These are phyloP conservation scores for Metschnikowia lunata DNA, from an alignment of 805 yeast species.

Conservation along the genomic window DNA sequence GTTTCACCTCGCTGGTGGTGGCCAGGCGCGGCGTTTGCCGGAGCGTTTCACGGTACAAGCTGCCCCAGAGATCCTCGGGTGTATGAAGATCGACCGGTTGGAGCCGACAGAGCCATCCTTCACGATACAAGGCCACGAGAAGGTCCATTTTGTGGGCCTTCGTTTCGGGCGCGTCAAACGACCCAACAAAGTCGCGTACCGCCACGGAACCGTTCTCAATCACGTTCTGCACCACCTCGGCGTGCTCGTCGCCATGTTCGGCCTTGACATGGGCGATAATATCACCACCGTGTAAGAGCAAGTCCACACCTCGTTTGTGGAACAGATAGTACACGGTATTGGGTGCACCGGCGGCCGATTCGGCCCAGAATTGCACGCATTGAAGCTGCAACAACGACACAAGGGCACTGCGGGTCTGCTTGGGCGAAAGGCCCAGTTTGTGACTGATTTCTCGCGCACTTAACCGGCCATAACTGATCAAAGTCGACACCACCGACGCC, in stretches of 20 bases:
- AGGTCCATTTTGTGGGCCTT: slow-evolving; percentile 22
- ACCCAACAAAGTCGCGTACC: slow-evolving; percentile 41
- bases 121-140: slow-evolving; percentile 26
- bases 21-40: slow-evolving; percentile 33
- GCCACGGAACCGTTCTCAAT: slow-evolving; percentile 66
- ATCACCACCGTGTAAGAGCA: slow-evolving; percentile 73
- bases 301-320: slow-evolving; percentile 59
- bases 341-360: slow-evolving; percentile 20
- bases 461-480: slow-evolving; percentile 66
- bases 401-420: slow-evolving; percentile 57
- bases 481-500: slow-evolving; percentile 51
- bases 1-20: slow-evolving; percentile 36
- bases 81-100: slow-evolving; percentile 32
- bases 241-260: slow-evolving; percentile 41
- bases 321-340: slow-evolving; percentile 48
- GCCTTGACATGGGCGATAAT: slow-evolving; percentile 52
- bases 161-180: slow-evolving; percentile 20
- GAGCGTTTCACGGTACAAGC: slow-evolving; percentile 32
- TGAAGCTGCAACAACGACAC: slow-evolving; percentile 77
- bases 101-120: slow-evolving; percentile 35
- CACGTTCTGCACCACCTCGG: slow-evolving; percentile 65
- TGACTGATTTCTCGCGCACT: slow-evolving; percentile 50
- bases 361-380: slow-evolving; percentile 66
- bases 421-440: slow-evolving; percentile 43
- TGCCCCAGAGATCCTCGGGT: slow-evolving; percentile 36